phyloP scores from a whole-genome alignment of 2,329 filamentous ascomycete species.

The Fusarium avenaceum region DNA sequence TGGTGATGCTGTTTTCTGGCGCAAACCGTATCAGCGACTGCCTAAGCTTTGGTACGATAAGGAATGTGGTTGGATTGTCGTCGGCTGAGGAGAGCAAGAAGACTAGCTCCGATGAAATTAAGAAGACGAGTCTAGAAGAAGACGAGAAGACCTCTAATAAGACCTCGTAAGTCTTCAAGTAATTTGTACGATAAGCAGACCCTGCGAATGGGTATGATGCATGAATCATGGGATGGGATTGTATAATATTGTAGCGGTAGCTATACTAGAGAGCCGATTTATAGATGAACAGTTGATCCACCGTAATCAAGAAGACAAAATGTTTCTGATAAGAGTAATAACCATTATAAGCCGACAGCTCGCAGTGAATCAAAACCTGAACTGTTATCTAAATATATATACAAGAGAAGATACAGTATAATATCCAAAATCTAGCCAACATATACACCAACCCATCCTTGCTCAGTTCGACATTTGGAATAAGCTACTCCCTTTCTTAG shows the following conservation, averaged over 20 bases:
- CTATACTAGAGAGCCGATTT: constrained; percentile 27
- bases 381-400: constrained; percentile 27
- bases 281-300: constrained; percentile 24
- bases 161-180: constrained; percentile 8
- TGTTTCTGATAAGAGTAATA: neutral
- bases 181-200: constrained; percentile 20
- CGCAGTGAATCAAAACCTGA: neutral
- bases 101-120: neutral
- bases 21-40: constrained; percentile 86
- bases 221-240: constrained; percentile 39
- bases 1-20: constrained; percentile 92
- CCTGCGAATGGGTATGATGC: constrained; percentile 29
- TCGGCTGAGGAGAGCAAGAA: constrained; percentile 51
- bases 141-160: constrained; percentile 19
- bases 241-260: constrained; percentile 45
- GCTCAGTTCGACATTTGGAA: constrained; percentile 37
- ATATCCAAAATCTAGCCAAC: neutral
- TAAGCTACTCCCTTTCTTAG: constrained; percentile 40
- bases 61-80: constrained; percentile 72
- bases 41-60: constrained; percentile 87
- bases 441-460: neutral
- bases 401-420: constrained; percentile 27
- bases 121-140: constrained; percentile 1
- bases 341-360: neutral
- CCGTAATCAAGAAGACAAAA: neutral